Evolutionary conservation across 2,329 filamentous ascomycete species (phyloP).

Genomic region (Tolypocladium tropicale): DNA sequence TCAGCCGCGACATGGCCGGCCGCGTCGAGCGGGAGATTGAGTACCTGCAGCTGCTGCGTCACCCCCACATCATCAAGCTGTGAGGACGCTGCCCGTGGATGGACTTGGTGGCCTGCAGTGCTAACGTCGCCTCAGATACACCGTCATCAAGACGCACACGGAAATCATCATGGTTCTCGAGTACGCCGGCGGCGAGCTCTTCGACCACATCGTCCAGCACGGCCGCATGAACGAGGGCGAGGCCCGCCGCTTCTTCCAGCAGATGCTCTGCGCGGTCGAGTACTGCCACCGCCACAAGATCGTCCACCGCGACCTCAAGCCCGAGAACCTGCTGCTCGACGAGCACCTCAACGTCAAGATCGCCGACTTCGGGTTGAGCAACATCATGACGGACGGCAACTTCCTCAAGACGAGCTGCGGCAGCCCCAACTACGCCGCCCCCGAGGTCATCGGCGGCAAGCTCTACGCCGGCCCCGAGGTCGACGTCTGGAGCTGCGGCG

Average conservation of each 20-base stretch:
- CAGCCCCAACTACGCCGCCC: slow-evolving; percentile 95
- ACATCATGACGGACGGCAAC: slow-evolving; percentile 99
- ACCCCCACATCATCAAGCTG: slow-evolving; percentile 99
- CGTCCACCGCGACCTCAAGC: slow-evolving; percentile 93
- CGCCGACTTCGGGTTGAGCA: slow-evolving; percentile 95
- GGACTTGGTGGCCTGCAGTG: neutral
- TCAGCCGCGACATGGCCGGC: slow-evolving; percentile 95
- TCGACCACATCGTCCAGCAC: slow-evolving; percentile 95
- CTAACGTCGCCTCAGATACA: slow-evolving; percentile 50
- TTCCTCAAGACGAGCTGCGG: slow-evolving; percentile 98
- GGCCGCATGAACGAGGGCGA: slow-evolving; percentile 84
- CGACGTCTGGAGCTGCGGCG: slow-evolving; percentile 95
- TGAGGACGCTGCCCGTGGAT: slow-evolving; percentile 35
- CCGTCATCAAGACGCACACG: slow-evolving; percentile 85
- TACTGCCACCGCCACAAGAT: slow-evolving; percentile 99
- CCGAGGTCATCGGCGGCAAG: slow-evolving; percentile 96
- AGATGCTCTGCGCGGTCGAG: slow-evolving; percentile 97
- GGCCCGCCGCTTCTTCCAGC: slow-evolving; percentile 96
- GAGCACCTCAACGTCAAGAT: slow-evolving; percentile 98
- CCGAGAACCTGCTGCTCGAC: slow-evolving; percentile 91
- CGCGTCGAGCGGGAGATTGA: slow-evolving; percentile 97
- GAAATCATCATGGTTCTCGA: slow-evolving; percentile 99
- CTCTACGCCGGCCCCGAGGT: slow-evolving; percentile 95
- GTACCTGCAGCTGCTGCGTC: slow-evolving; percentile 87
- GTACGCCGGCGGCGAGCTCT: slow-evolving; percentile 91